phyloP scores from a whole-genome alignment of 371 early-diverging fungal species.

The Lichtheimia ornata region DNA sequence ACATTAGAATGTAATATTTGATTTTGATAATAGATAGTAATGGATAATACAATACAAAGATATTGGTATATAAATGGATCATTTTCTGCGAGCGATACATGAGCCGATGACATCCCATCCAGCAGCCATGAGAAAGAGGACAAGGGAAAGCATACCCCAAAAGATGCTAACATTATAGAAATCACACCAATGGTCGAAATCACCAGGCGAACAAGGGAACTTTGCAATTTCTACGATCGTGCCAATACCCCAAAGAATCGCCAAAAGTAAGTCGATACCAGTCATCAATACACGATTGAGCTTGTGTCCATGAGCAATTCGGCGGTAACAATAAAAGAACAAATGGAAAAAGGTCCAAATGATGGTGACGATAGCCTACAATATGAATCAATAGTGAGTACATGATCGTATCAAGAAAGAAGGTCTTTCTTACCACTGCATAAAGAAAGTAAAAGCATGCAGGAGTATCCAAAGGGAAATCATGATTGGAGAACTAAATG shows the following conservation, averaged over 20 bases:
- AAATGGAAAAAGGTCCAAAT: constrained; percentile 48
- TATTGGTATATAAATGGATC: not conserved
- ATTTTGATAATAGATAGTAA: no score
- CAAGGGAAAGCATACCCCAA: constrained; percentile 50
- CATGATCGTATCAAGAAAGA: not conserved
- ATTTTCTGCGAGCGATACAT: constrained; percentile 19
- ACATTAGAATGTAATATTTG: no score
- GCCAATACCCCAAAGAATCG: constrained; percentile 55
- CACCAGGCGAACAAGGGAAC: constrained; percentile 49
- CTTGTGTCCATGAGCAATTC: constrained; percentile 38
- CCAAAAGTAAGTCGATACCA: constrained; percentile 49
- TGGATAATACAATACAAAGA: no score
- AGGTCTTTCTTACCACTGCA: constrained; percentile 34
- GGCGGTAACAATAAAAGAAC: constrained; percentile 43
- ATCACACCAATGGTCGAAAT: constrained; percentile 51
- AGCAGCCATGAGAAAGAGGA: constrained; percentile 38
- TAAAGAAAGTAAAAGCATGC: constrained; percentile 46
- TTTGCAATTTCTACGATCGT: constrained; percentile 55
- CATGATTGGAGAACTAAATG: constrained; percentile 29
- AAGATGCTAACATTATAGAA: constrained; percentile 60
- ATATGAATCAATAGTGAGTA: not conserved
- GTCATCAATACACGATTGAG: constrained; percentile 50
- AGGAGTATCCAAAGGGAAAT: constrained; percentile 32
- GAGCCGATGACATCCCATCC: constrained; percentile 54
- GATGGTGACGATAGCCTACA: constrained; percentile 47